Conservation (phyloP, 805 yeast genomes). For the Pichia rugopelliculosa region DNA sequence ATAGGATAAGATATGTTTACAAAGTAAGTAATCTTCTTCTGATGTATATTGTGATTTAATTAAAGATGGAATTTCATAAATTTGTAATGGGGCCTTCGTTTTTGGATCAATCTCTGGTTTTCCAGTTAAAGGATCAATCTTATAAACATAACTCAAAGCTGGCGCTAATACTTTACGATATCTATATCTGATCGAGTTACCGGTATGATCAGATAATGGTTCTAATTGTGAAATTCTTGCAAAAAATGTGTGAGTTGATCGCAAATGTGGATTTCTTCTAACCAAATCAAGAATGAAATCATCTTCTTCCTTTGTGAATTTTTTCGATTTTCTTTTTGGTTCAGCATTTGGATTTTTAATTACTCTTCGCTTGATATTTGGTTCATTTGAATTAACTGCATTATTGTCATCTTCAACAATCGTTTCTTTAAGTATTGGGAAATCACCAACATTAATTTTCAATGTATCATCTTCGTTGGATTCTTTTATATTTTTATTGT, state of each 20-base stretch:
- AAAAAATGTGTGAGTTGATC: constrained; percentile 64
- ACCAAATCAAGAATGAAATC: constrained; percentile 58
- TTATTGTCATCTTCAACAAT: neutral
- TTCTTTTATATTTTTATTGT: neutral
- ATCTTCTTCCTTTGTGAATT: constrained; percentile 61
- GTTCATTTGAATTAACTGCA: neutral
- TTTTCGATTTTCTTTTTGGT: constrained; percentile 32
- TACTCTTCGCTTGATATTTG: neutral
- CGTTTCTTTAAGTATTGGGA: constrained; percentile 9
- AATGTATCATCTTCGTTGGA: constrained; percentile 6
- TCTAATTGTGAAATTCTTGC: constrained; percentile 49
- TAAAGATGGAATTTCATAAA: constrained; percentile 39
- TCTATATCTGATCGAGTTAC: constrained; percentile 66
- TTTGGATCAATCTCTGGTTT: constrained; percentile 34
- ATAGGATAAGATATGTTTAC: constrained; percentile 29
- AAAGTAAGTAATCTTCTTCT: constrained; percentile 57
- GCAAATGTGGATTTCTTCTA: constrained; percentile 54
- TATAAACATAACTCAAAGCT: constrained; percentile 40
- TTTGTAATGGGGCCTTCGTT: constrained; percentile 34
- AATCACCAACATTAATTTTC: constrained; percentile 20
- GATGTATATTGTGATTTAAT: constrained; percentile 61
- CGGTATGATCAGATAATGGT: constrained; percentile 56
- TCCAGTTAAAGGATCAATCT: constrained; percentile 38
- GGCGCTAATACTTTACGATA: constrained; percentile 39
- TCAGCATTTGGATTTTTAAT: neutral